Evolutionary conservation across 2,329 filamentous ascomycete species (phyloP).

Genomic region (Trichoderma sp.): DNA sequence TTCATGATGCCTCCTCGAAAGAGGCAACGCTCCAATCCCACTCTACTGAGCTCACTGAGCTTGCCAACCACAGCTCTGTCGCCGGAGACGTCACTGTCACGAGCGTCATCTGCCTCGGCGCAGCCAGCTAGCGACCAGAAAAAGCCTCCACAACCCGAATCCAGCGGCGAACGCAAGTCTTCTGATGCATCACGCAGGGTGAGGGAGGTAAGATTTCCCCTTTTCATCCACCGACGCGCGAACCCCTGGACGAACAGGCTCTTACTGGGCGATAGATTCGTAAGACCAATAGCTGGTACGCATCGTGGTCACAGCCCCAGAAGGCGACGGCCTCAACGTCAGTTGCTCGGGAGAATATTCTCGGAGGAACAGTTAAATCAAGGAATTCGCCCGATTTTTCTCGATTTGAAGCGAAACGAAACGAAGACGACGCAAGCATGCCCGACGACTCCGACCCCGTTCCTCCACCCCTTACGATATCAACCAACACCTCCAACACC

Average conservation of each 20-base stretch:
- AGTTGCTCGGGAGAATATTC: constrained; percentile 58
- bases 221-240: not conserved
- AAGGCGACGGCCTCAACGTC: constrained; percentile 60
- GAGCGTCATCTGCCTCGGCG: constrained; percentile 16
- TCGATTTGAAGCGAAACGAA: constrained; percentile 46
- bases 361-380: constrained; percentile 52
- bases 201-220: constrained; percentile 5
- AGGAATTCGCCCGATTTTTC: constrained; percentile 47
- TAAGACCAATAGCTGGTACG: constrained; percentile 60
- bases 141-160: constrained; percentile 7
- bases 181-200: constrained; percentile 4
- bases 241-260: not conserved
- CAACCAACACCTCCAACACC: not conserved
- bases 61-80: constrained; percentile 23
- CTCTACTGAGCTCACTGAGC: constrained; percentile 23
- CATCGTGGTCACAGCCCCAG: constrained; percentile 54
- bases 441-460: constrained; percentile 11
- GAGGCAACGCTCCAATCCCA: constrained; percentile 32
- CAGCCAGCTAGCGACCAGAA: constrained; percentile 10
- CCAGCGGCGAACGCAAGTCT: constrained; percentile 13
- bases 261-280: constrained; percentile 38
- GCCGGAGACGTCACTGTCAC: constrained; percentile 22
- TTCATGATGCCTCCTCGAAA: constrained; percentile 35
- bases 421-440: constrained; percentile 33
- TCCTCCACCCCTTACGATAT: constrained; percentile 23